phyloP scores from a whole-genome alignment of 768 basidiomycete species.

The Mrakia frigida region DNA sequence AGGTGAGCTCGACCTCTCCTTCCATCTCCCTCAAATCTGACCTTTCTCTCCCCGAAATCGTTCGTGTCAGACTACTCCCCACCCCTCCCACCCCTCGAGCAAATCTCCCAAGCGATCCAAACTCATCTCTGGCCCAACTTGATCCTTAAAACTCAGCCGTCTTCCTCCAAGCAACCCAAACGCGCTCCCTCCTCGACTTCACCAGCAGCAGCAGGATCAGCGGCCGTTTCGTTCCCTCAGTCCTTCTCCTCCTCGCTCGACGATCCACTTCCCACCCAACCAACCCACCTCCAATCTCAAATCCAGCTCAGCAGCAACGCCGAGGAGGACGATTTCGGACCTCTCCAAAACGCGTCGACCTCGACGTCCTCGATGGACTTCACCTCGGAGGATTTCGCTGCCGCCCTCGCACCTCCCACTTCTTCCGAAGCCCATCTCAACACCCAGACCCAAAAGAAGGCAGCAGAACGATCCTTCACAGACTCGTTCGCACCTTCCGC shows the following conservation, averaged over 20 bases:
- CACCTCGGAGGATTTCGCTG: background rate
- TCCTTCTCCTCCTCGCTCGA: slow-evolving; percentile 6
- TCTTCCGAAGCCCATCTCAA: too few species aligned
- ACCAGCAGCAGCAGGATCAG: background rate
- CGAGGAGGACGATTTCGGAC: background rate
- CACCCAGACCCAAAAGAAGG: background rate
- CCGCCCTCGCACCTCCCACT: background rate
- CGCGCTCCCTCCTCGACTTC: background rate
- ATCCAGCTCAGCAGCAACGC: background rate
- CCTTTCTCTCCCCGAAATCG: too few species aligned
- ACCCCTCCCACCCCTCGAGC: slow-evolving; percentile 7
- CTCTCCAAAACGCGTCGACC: background rate
- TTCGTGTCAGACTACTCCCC: background rate
- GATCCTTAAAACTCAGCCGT: background rate
- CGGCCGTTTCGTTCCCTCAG: background rate
- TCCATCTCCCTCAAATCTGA: too few species aligned
- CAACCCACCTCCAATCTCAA: too few species aligned
- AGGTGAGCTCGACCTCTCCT: background rate
- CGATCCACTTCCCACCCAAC: background rate
- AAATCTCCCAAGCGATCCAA: slow-evolving; percentile 13
- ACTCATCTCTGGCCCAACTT: slow-evolving; percentile 16
- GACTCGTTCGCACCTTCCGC: background rate
- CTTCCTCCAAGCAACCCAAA: background rate
- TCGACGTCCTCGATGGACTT: background rate
- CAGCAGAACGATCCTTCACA: background rate